Evolutionary conservation across 306 rosid species (phyloP).

Genomic region (Cucurbita moschata): DNA sequence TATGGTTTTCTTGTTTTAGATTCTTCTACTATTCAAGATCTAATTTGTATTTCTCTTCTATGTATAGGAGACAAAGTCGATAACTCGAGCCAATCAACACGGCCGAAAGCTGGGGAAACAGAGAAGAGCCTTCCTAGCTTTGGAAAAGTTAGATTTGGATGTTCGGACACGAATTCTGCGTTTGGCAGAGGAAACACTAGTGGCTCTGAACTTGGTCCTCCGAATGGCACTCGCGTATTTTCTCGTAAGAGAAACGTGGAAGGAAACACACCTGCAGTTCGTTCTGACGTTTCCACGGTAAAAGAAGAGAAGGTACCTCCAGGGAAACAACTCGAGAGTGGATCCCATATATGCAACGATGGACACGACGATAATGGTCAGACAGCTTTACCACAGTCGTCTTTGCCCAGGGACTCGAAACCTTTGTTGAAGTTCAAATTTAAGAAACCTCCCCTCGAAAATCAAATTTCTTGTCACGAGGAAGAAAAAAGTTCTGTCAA

Average conservation of each 20-base stretch:
- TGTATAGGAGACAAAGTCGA: slow-evolving; percentile 38
- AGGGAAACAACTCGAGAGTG: slow-evolving; percentile 49
- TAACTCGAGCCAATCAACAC: slow-evolving; percentile 35
- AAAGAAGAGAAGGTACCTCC: slow-evolving; percentile 30
- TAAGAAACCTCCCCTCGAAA: slow-evolving; percentile 55
- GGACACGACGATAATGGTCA: slow-evolving; percentile 29
- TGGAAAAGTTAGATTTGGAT: slow-evolving; percentile 53
- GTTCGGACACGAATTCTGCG: slow-evolving; percentile 25
- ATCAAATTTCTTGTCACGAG: slow-evolving; percentile 51
- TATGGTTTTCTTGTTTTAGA: slow-evolving; percentile 13
- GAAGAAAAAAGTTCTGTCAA: slow-evolving; percentile 67
- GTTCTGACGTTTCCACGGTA: slow-evolving; percentile 16
- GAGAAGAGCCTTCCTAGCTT: slow-evolving; percentile 61
- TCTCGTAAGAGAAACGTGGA: slow-evolving; percentile 29
- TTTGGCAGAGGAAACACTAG: slow-evolving; percentile 36
- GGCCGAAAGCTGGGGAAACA: slow-evolving; percentile 42
- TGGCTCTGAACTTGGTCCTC: slow-evolving; percentile 25
- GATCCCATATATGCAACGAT: slow-evolving; percentile 28
- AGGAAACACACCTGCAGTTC: slow-evolving; percentile 25
- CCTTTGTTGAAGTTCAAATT: slow-evolving; percentile 69
- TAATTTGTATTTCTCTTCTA: slow-evolving; percentile 7
- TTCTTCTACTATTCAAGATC: background rate
- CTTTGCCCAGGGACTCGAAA: slow-evolving; percentile 64
- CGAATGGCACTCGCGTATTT: slow-evolving; percentile 17
- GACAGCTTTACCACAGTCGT: slow-evolving; percentile 31